Evolutionary conservation across 2,329 filamentous ascomycete species (phyloP).

Genomic region (Knufia fluminis): DNA sequence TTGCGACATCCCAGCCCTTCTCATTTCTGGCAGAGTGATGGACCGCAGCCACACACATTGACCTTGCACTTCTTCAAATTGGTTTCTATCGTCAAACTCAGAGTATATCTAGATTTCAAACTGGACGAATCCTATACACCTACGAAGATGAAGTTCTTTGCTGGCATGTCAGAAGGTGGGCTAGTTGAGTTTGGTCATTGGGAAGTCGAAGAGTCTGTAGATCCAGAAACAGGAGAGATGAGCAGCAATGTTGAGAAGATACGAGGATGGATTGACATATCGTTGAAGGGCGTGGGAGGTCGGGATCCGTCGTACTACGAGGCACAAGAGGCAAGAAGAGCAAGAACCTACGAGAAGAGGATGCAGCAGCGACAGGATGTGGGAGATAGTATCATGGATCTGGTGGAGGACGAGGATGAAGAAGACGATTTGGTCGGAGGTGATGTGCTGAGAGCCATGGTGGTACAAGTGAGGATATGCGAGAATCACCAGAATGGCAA

Average conservation of each 20-base stretch:
- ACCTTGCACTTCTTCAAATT: constrained; percentile 55
- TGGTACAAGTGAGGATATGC: constrained; percentile 80
- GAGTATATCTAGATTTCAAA: constrained; percentile 69
- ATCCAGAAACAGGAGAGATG: constrained; percentile 21
- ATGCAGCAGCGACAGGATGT: constrained; percentile 15
- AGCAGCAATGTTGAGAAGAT: constrained; percentile 21
- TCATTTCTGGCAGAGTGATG: constrained; percentile 59
- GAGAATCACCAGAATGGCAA: constrained; percentile 99
- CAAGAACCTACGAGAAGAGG: constrained; percentile 10
- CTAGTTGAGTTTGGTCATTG: constrained; percentile 79
- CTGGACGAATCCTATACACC: constrained; percentile 95
- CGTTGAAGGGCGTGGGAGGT: constrained; percentile 54
- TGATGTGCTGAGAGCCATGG: constrained; percentile 73
- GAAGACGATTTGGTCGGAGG: constrained; percentile 39
- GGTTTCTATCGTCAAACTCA: constrained; percentile 41
- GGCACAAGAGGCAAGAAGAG: constrained; percentile 16
- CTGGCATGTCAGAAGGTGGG: constrained; percentile 84
- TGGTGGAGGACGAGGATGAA: constrained; percentile 22
- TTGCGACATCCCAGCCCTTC: constrained; percentile 48
- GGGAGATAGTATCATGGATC: constrained; percentile 15
- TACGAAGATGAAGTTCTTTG: constrained; percentile 79
- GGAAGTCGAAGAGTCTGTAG: constrained; percentile 59
- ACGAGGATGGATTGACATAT: constrained; percentile 83
- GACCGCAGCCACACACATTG: constrained; percentile 54
- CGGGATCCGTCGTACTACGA: constrained; percentile 24